Base-by-base conservation (phyloP, 176 grass and related monocot genomes). In the Aegilops sharonensis region DNA sequence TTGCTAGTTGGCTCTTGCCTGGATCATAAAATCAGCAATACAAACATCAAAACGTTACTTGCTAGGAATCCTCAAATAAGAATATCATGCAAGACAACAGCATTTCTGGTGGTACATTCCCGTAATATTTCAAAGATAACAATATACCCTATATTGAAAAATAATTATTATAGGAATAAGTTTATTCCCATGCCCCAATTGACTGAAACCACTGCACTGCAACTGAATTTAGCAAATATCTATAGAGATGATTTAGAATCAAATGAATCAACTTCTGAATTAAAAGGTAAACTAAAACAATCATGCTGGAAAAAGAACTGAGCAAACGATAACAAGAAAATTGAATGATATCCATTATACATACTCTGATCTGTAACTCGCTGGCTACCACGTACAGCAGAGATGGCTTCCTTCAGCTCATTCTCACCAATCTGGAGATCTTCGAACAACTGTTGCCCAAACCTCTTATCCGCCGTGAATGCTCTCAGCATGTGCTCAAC, bases 301-400 rank as follows among this genome's bases (percentile, higher is more conserved):
- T 3, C 24, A 27, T 29, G 71, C 1, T 83, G 25, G 15, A 59
- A 18, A 74, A 78, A 84, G 8, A 74, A 80, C 18, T 5, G 15
- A 25, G 25, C 6, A 56, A 83, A 57, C 12, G 17, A 23, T n/a
- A 78, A 83, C 34, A 65, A 9, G 75, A 62, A 47, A 67, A 42
- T 67, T 14, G 56, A n/a, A 86, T 72, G 39, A 6, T 4, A 45
- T 23, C 37, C 64, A 40, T 74, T 86, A 68, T 39, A 61, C 90
- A 85, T 98, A 98, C 96, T 98, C 78, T 94, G 96, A 91, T 98
- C 93, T 37, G 96, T 98, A 81, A 98, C 96, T 77, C 93, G 85
- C 75, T 98, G 90, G 78, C 89, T 98, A 84, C 93, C 96, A 81
- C 93, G 88, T 56, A 98, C 88, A 68, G 86, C 84, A 67, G 67